Evolutionary conservation across 1,284 basidiomycete genomes (phyloP).

Genomic region (Pisolithus thermaeus): DNA sequence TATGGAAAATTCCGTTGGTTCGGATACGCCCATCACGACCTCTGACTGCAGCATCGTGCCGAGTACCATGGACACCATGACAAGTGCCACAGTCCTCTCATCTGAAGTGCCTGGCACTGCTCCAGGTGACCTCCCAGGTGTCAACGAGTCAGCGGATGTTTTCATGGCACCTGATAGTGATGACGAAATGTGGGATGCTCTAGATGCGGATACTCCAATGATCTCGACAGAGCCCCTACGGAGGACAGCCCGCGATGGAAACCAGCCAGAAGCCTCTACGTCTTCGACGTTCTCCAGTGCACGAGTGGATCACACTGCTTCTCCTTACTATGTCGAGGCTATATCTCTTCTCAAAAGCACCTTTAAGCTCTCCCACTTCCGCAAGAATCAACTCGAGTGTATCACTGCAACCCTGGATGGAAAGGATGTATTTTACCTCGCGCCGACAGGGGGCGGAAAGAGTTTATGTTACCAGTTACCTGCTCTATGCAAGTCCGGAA

Average conservation of each 20-base stretch:
- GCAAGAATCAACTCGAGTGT: conserved; percentile 83
- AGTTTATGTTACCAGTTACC: conserved; percentile 85
- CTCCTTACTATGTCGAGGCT: conserved; percentile 54
- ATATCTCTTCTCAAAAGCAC: conserved; percentile 53
- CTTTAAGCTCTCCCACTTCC: conserved; percentile 71
- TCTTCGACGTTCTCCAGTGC: conserved; percentile 2
- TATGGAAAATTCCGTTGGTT: background rate
- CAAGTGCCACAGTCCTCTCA: conserved; percentile 4
- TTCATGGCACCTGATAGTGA: conserved; percentile 23
- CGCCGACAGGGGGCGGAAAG: conserved; percentile 98
- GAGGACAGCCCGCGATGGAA: background rate
- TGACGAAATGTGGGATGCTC: conserved; percentile 25
- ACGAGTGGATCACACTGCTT: conserved; percentile 26
- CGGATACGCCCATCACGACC: background rate
- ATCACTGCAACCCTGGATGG: conserved; percentile 79
- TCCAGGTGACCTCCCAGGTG: conserved; percentile 11
- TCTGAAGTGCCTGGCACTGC: conserved; percentile 8
- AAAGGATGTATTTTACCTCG: conserved; percentile 88
- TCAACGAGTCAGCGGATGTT: conserved; percentile 15
- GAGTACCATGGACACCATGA: background rate
- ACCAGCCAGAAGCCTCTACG: background rate
- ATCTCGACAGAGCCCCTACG: conserved; percentile 14
- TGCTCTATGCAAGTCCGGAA: conserved; percentile 72
- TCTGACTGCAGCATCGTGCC: background rate
- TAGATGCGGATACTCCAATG: conserved; percentile 20